Evolutionary conservation across 1,284 basidiomycete genomes (phyloP).

Genomic region (Cystobasidiaceae sp.): DNA sequence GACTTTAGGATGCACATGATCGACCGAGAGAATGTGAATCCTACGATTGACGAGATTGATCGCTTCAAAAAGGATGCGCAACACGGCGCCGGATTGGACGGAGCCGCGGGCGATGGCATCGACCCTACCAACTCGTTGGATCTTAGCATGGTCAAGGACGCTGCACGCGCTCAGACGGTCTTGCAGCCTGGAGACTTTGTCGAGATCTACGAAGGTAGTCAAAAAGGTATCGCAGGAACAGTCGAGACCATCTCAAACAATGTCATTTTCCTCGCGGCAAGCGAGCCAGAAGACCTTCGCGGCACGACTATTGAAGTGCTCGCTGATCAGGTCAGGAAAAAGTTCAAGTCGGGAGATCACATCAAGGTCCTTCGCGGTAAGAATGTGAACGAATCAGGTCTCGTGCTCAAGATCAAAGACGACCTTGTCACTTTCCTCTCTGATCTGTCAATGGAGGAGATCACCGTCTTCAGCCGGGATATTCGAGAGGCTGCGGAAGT

Average conservation of each 20-base stretch:
- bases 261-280: constrained; percentile 75
- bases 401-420: constrained; percentile 76
- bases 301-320: constrained; percentile 81
- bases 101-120: constrained; percentile 33
- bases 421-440: constrained; percentile 90
- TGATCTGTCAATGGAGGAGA: constrained; percentile 94
- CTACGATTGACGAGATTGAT: constrained; percentile 92
- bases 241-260: constrained; percentile 86
- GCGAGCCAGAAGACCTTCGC: constrained; percentile 77
- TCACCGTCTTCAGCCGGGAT: constrained; percentile 96
- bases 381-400: constrained; percentile 90
- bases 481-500: constrained; percentile 95
- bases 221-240: constrained; percentile 83
- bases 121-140: constrained; percentile 56
- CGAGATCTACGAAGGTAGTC: constrained; percentile 95
- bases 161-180: constrained; percentile 78
- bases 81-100: constrained; percentile 37
- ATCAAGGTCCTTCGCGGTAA: constrained; percentile 96
- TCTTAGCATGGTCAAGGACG: constrained; percentile 78
- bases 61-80: constrained; percentile 59
- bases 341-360: constrained; percentile 95
- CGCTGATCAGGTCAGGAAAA: constrained; percentile 82
- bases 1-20: constrained; percentile 81
- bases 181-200: constrained; percentile 97
- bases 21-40: constrained; percentile 83